Percentiles rank a stretch among this genome's conserved stretches.
Evolutionary conservation across 164 flowering plant species (phyloP).

Genomic region (Aristolochia contorta): DNA sequence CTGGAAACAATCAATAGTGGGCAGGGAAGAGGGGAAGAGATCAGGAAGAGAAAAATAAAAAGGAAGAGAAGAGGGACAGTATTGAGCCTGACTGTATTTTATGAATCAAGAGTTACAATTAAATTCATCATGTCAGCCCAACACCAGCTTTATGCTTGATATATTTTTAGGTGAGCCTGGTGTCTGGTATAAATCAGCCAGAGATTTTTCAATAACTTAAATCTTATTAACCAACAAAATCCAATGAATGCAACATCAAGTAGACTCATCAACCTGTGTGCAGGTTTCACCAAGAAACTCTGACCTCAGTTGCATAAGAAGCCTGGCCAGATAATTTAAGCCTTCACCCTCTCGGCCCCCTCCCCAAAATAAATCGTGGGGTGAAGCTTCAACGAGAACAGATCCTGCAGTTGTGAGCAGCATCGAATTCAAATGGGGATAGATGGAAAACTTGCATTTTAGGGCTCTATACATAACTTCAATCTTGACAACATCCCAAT

Average conservation of each 20-base stretch:
- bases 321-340: slow-evolving; percentile 75
- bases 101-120: too few relatives aligned
- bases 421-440: slow-evolving; percentile 77
- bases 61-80: too few relatives aligned
- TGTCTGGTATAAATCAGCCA: too few relatives aligned
- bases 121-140: too few relatives aligned
- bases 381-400: slow-evolving; percentile 93
- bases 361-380: slow-evolving; percentile 97
- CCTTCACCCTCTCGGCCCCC: slow-evolving; percentile 97
- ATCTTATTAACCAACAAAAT: too few relatives aligned
- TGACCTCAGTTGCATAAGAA: slow-evolving; percentile 82
- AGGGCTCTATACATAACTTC: slow-evolving; percentile 83
- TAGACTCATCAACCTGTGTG: slow-evolving; percentile 2
- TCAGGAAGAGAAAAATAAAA: too few relatives aligned
- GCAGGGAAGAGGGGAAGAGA: too few relatives aligned
- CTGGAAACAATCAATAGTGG: too few relatives aligned
- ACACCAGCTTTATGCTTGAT: too few relatives aligned
- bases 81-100: too few relatives aligned
- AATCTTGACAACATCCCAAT: slow-evolving; percentile 70
- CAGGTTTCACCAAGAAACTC: slow-evolving; percentile 67
- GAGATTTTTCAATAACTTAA: too few relatives aligned
- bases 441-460: slow-evolving; percentile 84
- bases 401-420: slow-evolving; percentile 80
- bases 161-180: too few relatives aligned
- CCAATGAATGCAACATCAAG: not conserved